Evolutionary conservation across 805 yeast genomes (phyloP), one percentile per base, ranked within the genome.

Genomic region (Jamesozyma piceae): DNA sequence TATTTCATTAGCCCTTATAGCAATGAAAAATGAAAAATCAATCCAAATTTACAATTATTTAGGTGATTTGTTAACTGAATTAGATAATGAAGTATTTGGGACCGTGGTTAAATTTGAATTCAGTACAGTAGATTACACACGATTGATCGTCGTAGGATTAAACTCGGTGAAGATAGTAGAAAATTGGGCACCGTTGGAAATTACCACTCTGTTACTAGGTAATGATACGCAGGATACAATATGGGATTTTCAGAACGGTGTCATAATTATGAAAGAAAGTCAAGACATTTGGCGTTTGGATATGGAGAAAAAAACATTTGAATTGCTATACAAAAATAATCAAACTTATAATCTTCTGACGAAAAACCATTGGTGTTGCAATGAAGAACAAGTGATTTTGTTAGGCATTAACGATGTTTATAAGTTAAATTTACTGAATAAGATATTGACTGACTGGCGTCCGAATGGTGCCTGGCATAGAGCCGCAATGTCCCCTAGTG

Each of bases 1-100:
- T 1, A 55, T 77, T 51, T 62, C 69, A 15, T 65, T 66, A 15
- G 64, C 65, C 0, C 55, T 61, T 2, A 63, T 75, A 3, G 72
- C 74, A 0, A 68, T 71, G 41, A 67, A 68, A 11, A 50, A 54
- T 3, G 49, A 42, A 3, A 49, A 48, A 15, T 37, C 43, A 3
- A 48, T 68, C 10, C 61, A 68, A 22, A 38, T 75, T 5, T 54
- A 55, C 14, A 69, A 75, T 42, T 71, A 65, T 48, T 53, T 62
- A 11, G 74, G 60, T 9, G 33, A 42, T 15, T 37, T 43, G 14
- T 40, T 44, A n/a, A 39, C 46, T 17, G 46, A 43, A 4, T 19
- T 50, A 20, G 42, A 44, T 14, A 36, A 39, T 3, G 40, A 39
- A 2, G 41, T 37, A 4, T 46, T 57, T 37, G 45, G 49, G 34